Base-by-base conservation (phyloP, 202 grass and related monocot genomes). In the Schoenoplectus tabernaemontani region DNA sequence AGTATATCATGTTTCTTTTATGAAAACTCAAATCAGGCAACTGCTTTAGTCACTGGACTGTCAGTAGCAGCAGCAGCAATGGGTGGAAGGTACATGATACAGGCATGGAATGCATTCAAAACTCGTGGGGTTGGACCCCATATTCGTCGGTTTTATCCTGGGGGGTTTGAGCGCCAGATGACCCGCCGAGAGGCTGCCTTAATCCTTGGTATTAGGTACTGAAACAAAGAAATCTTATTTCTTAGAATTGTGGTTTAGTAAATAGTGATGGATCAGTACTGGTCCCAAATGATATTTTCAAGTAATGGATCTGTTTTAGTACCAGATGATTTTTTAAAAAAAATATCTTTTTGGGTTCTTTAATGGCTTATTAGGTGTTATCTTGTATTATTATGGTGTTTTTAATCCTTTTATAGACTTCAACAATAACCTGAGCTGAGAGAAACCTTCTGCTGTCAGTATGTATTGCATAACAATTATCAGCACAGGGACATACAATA, bases 141-240 rank as follows among this genome's bases (percentile, higher is more conserved):
- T 7, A 69, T 86, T 16, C 90, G 96, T 7, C 56, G 76, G 0
- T 99, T 99, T 85, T 99, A 99, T 11, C 90, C 90, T 44, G 92
- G 96, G 5, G 96, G 92, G 13, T 99, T 99, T 9, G 86, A 99
- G 84, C 87, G 63, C n/a, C 76, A 92, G 56, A 97, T 94, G 94
- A 92, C 63, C 23, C 85, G 76, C 57, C 85, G 89, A 79, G 91
- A 94, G 63, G 89, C 91, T 0, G 88, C 96, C 3, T 75, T 99
- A 78, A 95, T 99, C 83, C 89, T 99, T 42, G 96, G 92, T n/a
- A 72, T 94, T 8, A 92, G 94, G 94, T 97, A 85, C 0, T 23
- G 38, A 68, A 23, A 23, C 22, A 20, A 68, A 42, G 9, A 23
- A 23, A 67, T 20, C 59, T 63, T 33, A 34, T 63, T 16, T 1